These are phyloP conservation scores for Tricholoma hemisulphureum DNA, from an alignment of 768 basidiomycete species.

Conservation along the genomic window DNA sequence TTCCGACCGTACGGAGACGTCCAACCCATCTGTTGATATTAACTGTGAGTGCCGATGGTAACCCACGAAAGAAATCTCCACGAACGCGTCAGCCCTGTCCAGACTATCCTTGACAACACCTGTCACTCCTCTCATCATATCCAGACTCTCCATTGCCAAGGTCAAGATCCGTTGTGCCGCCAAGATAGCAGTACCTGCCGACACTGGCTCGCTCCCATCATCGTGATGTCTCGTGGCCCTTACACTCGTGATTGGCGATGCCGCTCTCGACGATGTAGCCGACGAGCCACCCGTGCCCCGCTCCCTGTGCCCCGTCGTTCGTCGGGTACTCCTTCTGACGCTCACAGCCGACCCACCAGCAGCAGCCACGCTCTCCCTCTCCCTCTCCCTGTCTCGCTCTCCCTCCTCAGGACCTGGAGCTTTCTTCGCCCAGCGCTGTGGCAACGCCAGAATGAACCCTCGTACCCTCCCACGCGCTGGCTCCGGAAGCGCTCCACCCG, in stretches of 20 bases:
- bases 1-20: slow-evolving; percentile 71
- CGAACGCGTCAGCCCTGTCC: slow-evolving; percentile 83
- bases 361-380: slow-evolving; percentile 31
- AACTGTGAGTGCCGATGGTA: background rate
- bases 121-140: slow-evolving; percentile 91
- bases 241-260: slow-evolving; percentile 17
- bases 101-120: slow-evolving; percentile 83
- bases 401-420: slow-evolving; percentile 21
- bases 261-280: slow-evolving; percentile 29
- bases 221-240: slow-evolving; percentile 19
- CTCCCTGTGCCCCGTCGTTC: slow-evolving; percentile 39
- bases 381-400: slow-evolving; percentile 21
- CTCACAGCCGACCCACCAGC: slow-evolving; percentile 31
- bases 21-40: slow-evolving; percentile 68
- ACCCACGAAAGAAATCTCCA: slow-evolving; percentile 17
- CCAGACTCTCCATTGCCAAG: slow-evolving; percentile 86
- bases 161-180: slow-evolving; percentile 81
- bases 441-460: slow-evolving; percentile 76
- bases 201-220: slow-evolving; percentile 21
- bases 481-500: slow-evolving; percentile 83
- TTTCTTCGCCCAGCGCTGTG: slow-evolving; percentile 70
- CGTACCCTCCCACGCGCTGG: slow-evolving; percentile 74
- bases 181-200: slow-evolving; percentile 58
- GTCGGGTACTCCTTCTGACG: slow-evolving; percentile 29
- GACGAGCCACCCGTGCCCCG: slow-evolving; percentile 30